Evolutionary conservation across 371 early-diverging fungal species (phyloP).

Genomic region (Mucor irregularis): DNA sequence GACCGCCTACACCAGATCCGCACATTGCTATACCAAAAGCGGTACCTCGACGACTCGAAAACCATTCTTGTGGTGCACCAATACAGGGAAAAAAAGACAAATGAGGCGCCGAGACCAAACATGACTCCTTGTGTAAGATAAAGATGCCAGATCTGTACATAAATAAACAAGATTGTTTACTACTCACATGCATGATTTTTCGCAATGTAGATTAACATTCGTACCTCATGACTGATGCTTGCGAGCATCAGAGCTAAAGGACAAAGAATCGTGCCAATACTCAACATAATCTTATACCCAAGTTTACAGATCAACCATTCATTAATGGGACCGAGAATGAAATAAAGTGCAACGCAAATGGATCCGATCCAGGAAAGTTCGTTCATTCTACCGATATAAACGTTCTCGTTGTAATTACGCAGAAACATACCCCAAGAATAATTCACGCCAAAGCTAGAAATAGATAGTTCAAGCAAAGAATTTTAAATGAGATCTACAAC

Average conservation of each 20-base stretch:
- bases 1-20: conserved; percentile 77
- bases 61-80: conserved; percentile 65
- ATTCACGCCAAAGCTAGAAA: conserved; percentile 43
- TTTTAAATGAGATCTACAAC: not conserved
- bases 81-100: conserved; percentile 42
- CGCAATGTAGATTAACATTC: too few species aligned
- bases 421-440: conserved; percentile 44
- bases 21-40: conserved; percentile 73
- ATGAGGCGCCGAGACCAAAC: conserved; percentile 58
- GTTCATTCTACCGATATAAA: conserved; percentile 33
- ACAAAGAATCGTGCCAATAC: conserved; percentile 47
- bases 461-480: not conserved
- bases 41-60: conserved; percentile 59
- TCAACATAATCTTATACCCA: conserved; percentile 56
- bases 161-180: not conserved
- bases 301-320: conserved; percentile 48
- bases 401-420: conserved; percentile 26
- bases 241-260: conserved; percentile 63
- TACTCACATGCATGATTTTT: conserved; percentile 19
- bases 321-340: conserved; percentile 44
- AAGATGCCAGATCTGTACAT: conserved; percentile 65
- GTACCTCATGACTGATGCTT: conserved; percentile 50
- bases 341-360: conserved; percentile 36
- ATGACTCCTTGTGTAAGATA: conserved; percentile 67
- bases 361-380: conserved; percentile 46